These are phyloP conservation scores for Lachnellula occidentalis DNA, from an alignment of 2,329 filamentous ascomycete species.

Conservation along the genomic window DNA sequence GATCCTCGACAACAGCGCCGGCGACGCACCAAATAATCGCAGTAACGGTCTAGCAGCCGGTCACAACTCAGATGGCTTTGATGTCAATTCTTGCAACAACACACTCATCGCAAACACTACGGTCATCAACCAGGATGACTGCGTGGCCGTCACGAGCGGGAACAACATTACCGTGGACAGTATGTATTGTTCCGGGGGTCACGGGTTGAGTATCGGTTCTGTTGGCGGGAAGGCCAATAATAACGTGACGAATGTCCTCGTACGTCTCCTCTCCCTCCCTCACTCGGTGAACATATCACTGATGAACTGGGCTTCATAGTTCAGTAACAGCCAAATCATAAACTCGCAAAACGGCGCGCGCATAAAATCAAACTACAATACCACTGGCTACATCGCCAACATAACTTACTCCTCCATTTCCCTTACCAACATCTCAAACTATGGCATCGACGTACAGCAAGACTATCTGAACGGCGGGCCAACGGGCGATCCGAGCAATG, in stretches of 20 bases:
- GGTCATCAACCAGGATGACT: constrained; percentile 30
- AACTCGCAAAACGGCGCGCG: constrained; percentile 33
- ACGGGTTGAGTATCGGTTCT: constrained; percentile 32
- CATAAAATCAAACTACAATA: constrained; percentile 37
- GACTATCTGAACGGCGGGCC: constrained; percentile 45
- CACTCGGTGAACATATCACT: not conserved
- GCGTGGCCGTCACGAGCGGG: constrained; percentile 30
- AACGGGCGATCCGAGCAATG: constrained; percentile 35
- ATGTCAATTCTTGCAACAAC: constrained; percentile 39
- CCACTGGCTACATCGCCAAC: constrained; percentile 35
- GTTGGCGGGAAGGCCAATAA: constrained; percentile 32
- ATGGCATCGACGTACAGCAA: constrained; percentile 48
- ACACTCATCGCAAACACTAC: constrained; percentile 34
- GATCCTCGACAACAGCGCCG: constrained; percentile 52
- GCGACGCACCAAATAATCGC: constrained; percentile 37
- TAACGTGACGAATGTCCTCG: constrained; percentile 31
- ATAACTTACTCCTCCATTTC: constrained; percentile 43
- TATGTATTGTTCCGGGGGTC: constrained; percentile 28
- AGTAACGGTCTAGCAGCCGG: constrained; percentile 20
- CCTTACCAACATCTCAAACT: constrained; percentile 39
- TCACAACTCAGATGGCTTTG: constrained; percentile 51
- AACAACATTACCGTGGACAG: constrained; percentile 28
- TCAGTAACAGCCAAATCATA: constrained; percentile 26
- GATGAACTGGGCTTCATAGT: constrained; percentile 11
- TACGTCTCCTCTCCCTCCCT: constrained; percentile 9